Base-by-base conservation (phyloP, 176 grass and related monocot species). In the Pharus latifolius region DNA sequence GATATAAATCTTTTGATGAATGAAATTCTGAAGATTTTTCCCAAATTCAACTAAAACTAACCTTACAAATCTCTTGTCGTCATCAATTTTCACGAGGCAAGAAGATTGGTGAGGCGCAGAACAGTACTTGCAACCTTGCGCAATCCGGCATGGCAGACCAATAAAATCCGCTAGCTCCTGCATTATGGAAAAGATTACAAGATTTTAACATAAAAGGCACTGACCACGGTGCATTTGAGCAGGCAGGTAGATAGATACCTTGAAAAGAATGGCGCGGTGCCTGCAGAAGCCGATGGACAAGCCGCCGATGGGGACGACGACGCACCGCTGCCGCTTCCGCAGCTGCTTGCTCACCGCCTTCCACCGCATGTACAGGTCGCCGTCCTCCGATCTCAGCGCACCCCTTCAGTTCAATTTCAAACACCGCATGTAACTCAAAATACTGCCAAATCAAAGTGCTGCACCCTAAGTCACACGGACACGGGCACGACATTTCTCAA, bases 111-210 rank as follows among this genome's bases (percentile, higher is more conserved):
- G 88, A 11, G 83, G 78, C 4, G 93, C 91, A 3, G 93, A 82
- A 80, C 93, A 97, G 73, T 87, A 92, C 80, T 85, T 90, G 74
- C 93, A 97, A 20, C 93, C 93, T 82, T 92, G 93, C 8, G 89
- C 93, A 16, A 97, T 92, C 69, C 93, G 73, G 74, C 93, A 97
- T 2, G 86, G 93, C 47, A 97, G 56, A 32, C 89, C 89, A 23
- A 97, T 75, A 37, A 77, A 85, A 59, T 97, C 93, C 16, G 93
- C 89, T 0, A 97, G 74, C 30, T 58, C 86, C 93, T 96, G 85
- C 46, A 83, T 17, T 44, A 27, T 18, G 31, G 25, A 70, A 7
- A 34, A 4, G 44, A 24, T 14, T 43, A 0, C 18, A 32, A 13
- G 30, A 58, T 20, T 7, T 10, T 6, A 45, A 6, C 16, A 23